These are phyloP conservation scores for Pistacia atlantica DNA, from an alignment of 345 rosid species.

Conservation along the genomic window DNA sequence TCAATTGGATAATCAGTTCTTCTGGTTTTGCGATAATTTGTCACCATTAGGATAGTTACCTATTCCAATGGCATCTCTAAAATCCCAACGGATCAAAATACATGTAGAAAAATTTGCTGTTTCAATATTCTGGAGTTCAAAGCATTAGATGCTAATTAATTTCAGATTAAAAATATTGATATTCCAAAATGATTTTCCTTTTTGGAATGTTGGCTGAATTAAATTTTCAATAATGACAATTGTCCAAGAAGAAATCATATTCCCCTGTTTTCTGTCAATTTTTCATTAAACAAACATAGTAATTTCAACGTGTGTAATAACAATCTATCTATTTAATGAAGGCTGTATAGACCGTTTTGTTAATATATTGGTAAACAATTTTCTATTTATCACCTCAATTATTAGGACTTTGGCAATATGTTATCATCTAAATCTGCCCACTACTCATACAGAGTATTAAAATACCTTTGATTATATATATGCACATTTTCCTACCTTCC, in stretches of 20 bases:
- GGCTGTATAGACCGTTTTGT: too few species aligned
- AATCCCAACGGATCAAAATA: not conserved
- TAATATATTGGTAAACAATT: too few species aligned
- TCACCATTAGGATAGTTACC: not conserved
- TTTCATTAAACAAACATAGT: not conserved
- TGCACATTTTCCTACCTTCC: too few species aligned
- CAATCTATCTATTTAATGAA: too few species aligned
- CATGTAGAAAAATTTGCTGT: not conserved
- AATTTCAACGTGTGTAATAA: too few species aligned
- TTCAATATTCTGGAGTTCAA: not conserved
- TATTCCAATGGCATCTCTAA: not conserved
- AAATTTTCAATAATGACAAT: too few species aligned
- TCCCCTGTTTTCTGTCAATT: not conserved
- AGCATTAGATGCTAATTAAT: not conserved
- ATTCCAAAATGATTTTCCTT: not conserved
- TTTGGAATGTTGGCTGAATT: not conserved
- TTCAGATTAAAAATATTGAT: not conserved
- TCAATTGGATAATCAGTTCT: not conserved
- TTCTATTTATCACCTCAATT: too few species aligned
- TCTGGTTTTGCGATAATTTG: not conserved
- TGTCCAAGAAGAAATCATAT: too few species aligned
- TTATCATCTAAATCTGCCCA: too few species aligned
- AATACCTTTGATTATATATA: too few species aligned
- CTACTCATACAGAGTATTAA: too few species aligned
- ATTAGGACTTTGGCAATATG: too few species aligned